Conservation (phyloP, 2,329 filamentous ascomycete genomes). For the Phyllosticta citriasiana region DNA sequence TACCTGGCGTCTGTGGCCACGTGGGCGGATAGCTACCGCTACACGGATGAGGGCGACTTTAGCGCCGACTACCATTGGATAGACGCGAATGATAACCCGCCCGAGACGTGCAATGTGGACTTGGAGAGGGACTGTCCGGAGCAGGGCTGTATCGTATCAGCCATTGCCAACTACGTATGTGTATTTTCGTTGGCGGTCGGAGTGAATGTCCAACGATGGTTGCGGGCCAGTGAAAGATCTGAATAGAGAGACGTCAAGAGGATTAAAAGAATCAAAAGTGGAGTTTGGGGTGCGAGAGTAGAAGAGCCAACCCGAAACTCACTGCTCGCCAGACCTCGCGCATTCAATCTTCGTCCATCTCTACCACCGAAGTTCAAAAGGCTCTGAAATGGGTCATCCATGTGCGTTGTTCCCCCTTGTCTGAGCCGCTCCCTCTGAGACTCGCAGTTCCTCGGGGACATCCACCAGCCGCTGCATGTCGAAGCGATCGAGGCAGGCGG, state of each 20-base stretch:
- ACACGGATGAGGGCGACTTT: slow-evolving; percentile 38
- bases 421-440: not conserved
- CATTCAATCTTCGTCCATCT: slow-evolving; percentile 23
- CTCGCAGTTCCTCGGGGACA: slow-evolving; percentile 52
- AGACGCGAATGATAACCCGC: slow-evolving; percentile 41
- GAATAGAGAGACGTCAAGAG: not conserved
- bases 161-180: slow-evolving; percentile 42
- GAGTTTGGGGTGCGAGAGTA: not conserved
- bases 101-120: slow-evolving; percentile 38
- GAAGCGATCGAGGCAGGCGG: slow-evolving; percentile 37
- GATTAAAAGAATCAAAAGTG: not conserved
- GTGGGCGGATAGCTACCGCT: slow-evolving; percentile 45
- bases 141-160: slow-evolving; percentile 42
- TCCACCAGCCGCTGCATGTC: slow-evolving; percentile 59
- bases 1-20: slow-evolving; percentile 44
- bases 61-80: slow-evolving; percentile 42
- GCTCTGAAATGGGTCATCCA: slow-evolving; percentile 42
- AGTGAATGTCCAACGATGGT: not conserved
- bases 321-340: slow-evolving; percentile 24
- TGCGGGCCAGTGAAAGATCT: not conserved
- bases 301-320: not conserved
- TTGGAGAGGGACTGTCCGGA: slow-evolving; percentile 42
- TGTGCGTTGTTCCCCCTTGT: not conserved
- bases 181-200: not conserved
- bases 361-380: slow-evolving; percentile 27